Percentiles rank a stretch among this genome's conserved stretches.
Evolutionary conservation across 176 grass and related monocot genomes (phyloP).

Genomic region (Phoenix dactylifera): DNA sequence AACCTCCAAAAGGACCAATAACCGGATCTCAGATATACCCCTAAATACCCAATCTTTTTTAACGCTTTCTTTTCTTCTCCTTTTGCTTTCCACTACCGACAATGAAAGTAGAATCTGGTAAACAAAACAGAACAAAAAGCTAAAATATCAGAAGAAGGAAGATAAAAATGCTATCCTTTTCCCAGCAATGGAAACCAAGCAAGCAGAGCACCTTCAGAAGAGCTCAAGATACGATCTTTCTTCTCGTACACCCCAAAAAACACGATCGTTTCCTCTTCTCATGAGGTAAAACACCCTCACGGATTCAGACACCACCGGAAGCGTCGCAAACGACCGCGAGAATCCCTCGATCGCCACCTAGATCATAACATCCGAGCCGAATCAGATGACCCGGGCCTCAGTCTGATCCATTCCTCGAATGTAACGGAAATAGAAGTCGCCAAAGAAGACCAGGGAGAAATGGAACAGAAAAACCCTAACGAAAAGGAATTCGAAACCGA

Average conservation of each 20-base stretch:
- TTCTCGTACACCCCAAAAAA: neutral
- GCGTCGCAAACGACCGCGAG: too few relatives aligned
- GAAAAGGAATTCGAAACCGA: too few relatives aligned
- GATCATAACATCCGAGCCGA: neutral
- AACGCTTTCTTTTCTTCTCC: too few relatives aligned
- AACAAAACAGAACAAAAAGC: slow-evolving; percentile 5
- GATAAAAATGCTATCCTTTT: neutral
- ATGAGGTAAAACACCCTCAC: too few relatives aligned
- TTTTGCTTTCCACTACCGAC: neutral
- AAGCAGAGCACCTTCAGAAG: neutral
- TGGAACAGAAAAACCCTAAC: too few relatives aligned
- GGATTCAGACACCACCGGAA: too few relatives aligned
- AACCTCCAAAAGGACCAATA: neutral
- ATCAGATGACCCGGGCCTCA: neutral
- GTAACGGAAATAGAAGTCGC: too few relatives aligned
- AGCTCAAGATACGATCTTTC: slow-evolving; percentile 10
- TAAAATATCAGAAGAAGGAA: slow-evolving; percentile 3
- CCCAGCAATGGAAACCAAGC: neutral
- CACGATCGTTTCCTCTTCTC: neutral
- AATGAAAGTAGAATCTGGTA: too few relatives aligned
- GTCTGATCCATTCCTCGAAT: neutral
- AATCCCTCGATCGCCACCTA: neutral
- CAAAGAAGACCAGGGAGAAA: too few relatives aligned
- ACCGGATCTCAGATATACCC: neutral
- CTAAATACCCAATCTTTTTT: too few relatives aligned